Evolutionary conservation across 1,284 basidiomycete genomes (phyloP), one percentile per base, ranked within the genome.

Genomic region (Amylostereum chailletii): DNA sequence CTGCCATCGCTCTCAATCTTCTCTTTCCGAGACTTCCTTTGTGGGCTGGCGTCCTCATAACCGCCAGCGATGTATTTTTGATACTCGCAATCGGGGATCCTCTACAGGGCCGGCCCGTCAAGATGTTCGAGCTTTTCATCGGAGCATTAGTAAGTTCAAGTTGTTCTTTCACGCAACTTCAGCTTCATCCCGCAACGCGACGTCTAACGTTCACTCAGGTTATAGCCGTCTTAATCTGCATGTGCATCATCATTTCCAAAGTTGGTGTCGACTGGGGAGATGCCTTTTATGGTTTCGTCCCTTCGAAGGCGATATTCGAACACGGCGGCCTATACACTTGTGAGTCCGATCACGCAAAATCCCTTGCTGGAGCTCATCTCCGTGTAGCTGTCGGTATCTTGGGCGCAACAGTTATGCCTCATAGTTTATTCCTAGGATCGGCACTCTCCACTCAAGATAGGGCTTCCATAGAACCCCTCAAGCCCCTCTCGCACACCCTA

Each of bases 211-310:
- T 30, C 41, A 30, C 49, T 26, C 49, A 89, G 85, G 86, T 92
- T 2, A 56, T 92, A 5, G 76, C 79, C 0, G 88, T 93, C 0
- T 75, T 94, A 34, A 71, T 86, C 29, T 90, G 85, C 60, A 92
- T 94, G 71, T 71, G 81, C 45, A 72, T 91, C 32, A 76, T 95
- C 47, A 77, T 94, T 42, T 74, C 82, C 34, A 79, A 77, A 57
- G 76, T 91, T 30, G 58, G 78, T 41, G 82, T 94, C 0, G 59
- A 82, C 42, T 94, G 92, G 92, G 72, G 69, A 11, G 65, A 70
- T 39, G 85, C 86, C 3, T 94, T 97, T 64, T 59, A 79, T n/a
- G 93, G 93, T 10, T 93, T 80, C 59, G 59, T 96, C 5, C 94
- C 93, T 2, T 83, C 82, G 2, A 80, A 79, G 52, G 68, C 70